phyloP scores from a whole-genome alignment of 345 rosid species.

The Citrus trifoliata region DNA sequence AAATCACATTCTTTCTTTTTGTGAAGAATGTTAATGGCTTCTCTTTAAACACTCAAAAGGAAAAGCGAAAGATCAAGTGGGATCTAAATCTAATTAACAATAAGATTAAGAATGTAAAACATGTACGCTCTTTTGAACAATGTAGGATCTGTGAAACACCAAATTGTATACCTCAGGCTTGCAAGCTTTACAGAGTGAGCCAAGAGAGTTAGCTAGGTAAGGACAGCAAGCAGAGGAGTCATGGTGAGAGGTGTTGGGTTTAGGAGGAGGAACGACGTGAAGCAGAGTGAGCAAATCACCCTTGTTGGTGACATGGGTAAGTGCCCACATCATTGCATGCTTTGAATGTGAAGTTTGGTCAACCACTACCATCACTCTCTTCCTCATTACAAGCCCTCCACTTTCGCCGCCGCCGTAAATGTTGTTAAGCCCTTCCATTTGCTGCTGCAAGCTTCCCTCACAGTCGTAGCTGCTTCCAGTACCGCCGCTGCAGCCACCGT shows the following conservation, averaged over 20 bases:
- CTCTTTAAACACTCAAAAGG: neutral
- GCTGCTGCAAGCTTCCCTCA: conserved; percentile 22
- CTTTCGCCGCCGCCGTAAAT: conserved; percentile 23
- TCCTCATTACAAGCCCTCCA: conserved; percentile 48
- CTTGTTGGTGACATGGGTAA: conserved; percentile 75
- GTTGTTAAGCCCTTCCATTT: conserved; percentile 53
- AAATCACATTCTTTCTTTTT: neutral
- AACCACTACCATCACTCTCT: conserved; percentile 90
- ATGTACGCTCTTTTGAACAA: neutral
- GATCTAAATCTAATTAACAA: conserved; percentile 14
- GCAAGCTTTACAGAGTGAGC: conserved; percentile 84
- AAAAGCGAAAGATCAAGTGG: conserved; percentile 4
- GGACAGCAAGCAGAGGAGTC: conserved; percentile 27
- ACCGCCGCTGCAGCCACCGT: conserved; percentile 14
- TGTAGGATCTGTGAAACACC: neutral
- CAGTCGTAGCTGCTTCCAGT: conserved; percentile 10
- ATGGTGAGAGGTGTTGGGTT: neutral
- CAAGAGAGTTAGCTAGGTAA: conserved; percentile 68
- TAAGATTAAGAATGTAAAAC: neutral
- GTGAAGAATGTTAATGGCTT: neutral
- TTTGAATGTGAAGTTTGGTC: conserved; percentile 69
- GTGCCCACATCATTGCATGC: conserved; percentile 99
- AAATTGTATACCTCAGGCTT: conserved; percentile 66
- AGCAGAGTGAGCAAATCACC: conserved; percentile 87
- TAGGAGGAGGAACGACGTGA: conserved; percentile 49